Percentiles rank a stretch among this genome's conserved stretches.
phyloP scores from a whole-genome alignment of 805 yeast genomes.

The Candida hispaniensis region DNA sequence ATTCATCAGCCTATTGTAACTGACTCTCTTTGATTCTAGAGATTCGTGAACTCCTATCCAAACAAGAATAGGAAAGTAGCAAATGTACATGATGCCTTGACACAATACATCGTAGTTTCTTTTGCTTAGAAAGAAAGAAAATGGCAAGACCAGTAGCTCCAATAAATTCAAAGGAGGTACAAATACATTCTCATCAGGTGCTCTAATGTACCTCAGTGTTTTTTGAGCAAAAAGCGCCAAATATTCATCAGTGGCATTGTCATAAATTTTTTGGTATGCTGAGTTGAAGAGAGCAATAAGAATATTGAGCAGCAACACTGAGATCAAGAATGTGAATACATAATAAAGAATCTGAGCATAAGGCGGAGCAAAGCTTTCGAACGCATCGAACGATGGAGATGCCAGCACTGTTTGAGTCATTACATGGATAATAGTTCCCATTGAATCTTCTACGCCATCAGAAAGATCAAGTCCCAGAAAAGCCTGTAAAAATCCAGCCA shows the following conservation, averaged over 20 bases:
- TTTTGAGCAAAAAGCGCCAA: slow-evolving; percentile 77
- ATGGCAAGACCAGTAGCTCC: slow-evolving; percentile 43
- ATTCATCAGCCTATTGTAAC: slow-evolving; percentile 54
- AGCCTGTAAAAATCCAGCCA: slow-evolving; percentile 76
- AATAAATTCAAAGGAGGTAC: slow-evolving; percentile 77
- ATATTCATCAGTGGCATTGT: slow-evolving; percentile 74
- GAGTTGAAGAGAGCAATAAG: slow-evolving; percentile 76
- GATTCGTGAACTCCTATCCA: slow-evolving; percentile 56
- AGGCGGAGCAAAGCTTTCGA: slow-evolving; percentile 68
- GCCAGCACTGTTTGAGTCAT: slow-evolving; percentile 66
- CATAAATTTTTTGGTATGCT: slow-evolving; percentile 71
- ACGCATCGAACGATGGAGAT: slow-evolving; percentile 59
- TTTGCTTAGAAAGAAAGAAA: slow-evolving; percentile 31
- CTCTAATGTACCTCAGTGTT: slow-evolving; percentile 72
- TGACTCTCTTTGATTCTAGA: slow-evolving; percentile 54
- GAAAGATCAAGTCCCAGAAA: slow-evolving; percentile 79
- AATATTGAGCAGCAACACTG: slow-evolving; percentile 69
- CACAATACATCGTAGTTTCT: slow-evolving; percentile 36
- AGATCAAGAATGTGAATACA: slow-evolving; percentile 61
- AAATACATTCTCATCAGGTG: slow-evolving; percentile 77
- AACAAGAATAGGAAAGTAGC: slow-evolving; percentile 58
- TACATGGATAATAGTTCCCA: slow-evolving; percentile 49
- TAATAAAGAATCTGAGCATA: slow-evolving; percentile 74
- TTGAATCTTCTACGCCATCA: slow-evolving; percentile 73
- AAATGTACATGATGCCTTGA: slow-evolving; percentile 46